Percentiles rank a stretch among this genome's conserved stretches.
phyloP scores from a whole-genome alignment of 2,329 filamentous ascomycete genomes.

The Aspergillus fischeri region DNA sequence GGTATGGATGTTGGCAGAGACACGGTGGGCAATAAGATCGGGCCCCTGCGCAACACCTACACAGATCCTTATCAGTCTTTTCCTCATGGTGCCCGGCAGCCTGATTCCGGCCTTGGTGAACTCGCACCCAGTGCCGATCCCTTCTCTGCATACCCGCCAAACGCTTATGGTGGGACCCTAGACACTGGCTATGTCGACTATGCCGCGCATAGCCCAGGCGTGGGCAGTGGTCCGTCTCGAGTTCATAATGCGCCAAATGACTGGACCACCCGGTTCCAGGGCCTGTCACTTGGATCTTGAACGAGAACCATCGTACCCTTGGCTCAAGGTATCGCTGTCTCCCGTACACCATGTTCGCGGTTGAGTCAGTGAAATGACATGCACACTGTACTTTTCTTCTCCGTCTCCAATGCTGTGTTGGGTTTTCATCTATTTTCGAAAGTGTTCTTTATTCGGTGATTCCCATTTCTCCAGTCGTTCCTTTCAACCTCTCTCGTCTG shows the following conservation, averaged over 20 bases:
- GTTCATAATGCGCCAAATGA: conserved; percentile 44
- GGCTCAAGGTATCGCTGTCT: neutral
- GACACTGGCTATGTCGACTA: conserved; percentile 33
- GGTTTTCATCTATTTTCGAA: neutral
- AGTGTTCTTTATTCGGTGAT: neutral
- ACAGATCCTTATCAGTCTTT: conserved; percentile 37
- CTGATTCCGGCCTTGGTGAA: conserved; percentile 26
- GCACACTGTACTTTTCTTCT: conserved; percentile 10
- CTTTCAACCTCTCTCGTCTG: conserved; percentile 4
- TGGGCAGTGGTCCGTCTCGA: conserved; percentile 29
- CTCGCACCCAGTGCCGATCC: conserved; percentile 32
- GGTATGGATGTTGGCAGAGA: conserved; percentile 27
- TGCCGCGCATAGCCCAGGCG: conserved; percentile 25
- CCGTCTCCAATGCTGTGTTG: neutral
- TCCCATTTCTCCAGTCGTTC: conserved; percentile 1
- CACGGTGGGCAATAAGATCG: conserved; percentile 22
- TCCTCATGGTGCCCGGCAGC: conserved; percentile 27
- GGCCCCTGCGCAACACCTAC: conserved; percentile 31
- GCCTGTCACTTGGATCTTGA: conserved; percentile 65
- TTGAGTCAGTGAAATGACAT: neutral
- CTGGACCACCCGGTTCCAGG: conserved; percentile 64
- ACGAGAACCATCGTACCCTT: neutral
- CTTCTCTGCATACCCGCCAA: conserved; percentile 30
- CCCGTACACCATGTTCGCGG: neutral
- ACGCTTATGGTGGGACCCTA: conserved; percentile 34